Base-by-base conservation (phyloP, 331 rosid species). In the Pyracantha coccinea region DNA sequence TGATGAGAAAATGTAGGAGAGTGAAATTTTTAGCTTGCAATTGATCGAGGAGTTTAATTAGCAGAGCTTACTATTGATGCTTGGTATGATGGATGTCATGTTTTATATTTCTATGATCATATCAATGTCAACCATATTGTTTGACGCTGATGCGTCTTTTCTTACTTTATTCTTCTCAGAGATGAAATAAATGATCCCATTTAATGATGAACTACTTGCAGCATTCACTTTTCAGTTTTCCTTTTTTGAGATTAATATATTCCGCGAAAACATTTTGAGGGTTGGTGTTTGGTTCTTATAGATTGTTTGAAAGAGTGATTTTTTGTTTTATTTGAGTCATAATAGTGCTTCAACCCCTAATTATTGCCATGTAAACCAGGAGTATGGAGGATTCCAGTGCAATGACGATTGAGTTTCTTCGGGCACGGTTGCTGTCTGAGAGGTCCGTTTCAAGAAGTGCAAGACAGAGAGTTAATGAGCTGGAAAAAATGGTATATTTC, bases 391-490 rank as follows among this genome's bases (percentile, higher is more conserved):
- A 88, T 73, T 89, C 93, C 20, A 72, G 82, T 59, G 81, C 92
- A 72, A 87, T 86, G 91, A 91, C 98, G 66, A 79, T 93, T 52
- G 97, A 93, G 24, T 93, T 83, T 81, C 89, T 93, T 20, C 92
- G 97, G 58, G 98, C 92, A 25, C 88, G 97, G 84, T 82, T 93
- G 76, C 93, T 93, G 74, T 78, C 96, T 5, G 98, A 93, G 78
- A 88, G 98, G 82, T 89, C 96, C 17, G 88, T 89, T 80, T 93
- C 98, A 65, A 91, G 78, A 84, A 89, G 90, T 71, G 91, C 98
- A 9, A 87, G 89, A 75, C 90, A 88, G 75, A 87, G 98, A 86
- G 94, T 92, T 59, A 86, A 87, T 32, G 98, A 91, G 79, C 88
- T 93, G 73, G 91, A 85, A 58, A 82, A 82, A 81, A 82, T 81